Conservation (phyloP, 768 basidiomycete species). For the Amanita subjunquillea region DNA sequence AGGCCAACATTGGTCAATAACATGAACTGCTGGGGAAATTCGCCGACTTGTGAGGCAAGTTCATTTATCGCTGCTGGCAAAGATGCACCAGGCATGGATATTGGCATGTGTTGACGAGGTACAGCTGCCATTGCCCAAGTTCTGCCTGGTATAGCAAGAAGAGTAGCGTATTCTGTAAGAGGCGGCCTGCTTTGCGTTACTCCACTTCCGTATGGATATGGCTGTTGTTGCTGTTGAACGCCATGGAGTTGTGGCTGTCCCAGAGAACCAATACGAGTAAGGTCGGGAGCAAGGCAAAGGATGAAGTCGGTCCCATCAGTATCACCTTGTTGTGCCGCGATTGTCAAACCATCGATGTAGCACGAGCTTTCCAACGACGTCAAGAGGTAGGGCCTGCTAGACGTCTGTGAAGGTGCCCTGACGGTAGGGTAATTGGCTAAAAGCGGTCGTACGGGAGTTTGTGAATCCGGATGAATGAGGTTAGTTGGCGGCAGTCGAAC, state of each 20-base stretch:
- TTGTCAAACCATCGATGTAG: conserved; percentile 55
- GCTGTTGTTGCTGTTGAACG: conserved; percentile 24
- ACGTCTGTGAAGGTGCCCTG: background rate
- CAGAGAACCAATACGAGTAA: conserved; percentile 59
- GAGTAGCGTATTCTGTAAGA: conserved; percentile 66
- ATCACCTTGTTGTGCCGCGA: conserved; percentile 70
- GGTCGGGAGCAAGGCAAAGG: conserved; percentile 65
- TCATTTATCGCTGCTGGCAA: conserved; percentile 62
- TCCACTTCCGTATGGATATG: conserved; percentile 25
- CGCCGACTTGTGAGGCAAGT: conserved; percentile 72
- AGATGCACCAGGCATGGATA: conserved; percentile 29
- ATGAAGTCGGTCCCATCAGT: conserved; percentile 65
- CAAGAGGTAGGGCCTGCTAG: conserved; percentile 44
- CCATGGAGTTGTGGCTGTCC: conserved; percentile 42
- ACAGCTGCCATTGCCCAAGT: conserved; percentile 77
- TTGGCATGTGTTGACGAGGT: conserved; percentile 16
- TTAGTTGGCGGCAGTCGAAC: conserved; percentile 72
- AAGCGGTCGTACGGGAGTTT: conserved; percentile 38
- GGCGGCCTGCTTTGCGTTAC: conserved; percentile 39
- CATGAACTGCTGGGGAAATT: conserved; percentile 70
- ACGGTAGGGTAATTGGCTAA: conserved; percentile 36
- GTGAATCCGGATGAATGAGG: conserved; percentile 69
- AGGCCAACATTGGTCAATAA: conserved; percentile 82
- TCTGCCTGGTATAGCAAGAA: conserved; percentile 71
- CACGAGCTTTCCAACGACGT: conserved; percentile 51